Conservation (phyloP, 2,329 filamentous ascomycete species). For the Fusarium humuli region DNA sequence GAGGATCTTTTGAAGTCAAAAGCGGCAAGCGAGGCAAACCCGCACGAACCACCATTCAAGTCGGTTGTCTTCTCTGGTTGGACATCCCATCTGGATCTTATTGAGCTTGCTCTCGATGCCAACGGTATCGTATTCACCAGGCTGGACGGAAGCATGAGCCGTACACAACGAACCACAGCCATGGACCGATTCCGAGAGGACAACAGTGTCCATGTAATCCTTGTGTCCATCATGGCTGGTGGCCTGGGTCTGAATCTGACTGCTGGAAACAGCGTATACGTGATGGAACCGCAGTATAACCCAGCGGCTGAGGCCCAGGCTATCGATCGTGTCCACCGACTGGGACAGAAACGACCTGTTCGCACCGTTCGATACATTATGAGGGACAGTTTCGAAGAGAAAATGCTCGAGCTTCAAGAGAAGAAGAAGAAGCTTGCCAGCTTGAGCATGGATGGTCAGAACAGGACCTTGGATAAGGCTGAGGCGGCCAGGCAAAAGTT, state of each 20-base stretch:
- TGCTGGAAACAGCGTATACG: slow-evolving; percentile 85
- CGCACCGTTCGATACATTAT: slow-evolving; percentile 91
- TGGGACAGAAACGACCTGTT: slow-evolving; percentile 91
- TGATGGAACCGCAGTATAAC: slow-evolving; percentile 99
- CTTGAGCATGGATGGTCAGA: slow-evolving; percentile 79
- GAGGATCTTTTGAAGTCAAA: slow-evolving; percentile 76
- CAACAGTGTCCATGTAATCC: slow-evolving; percentile 77
- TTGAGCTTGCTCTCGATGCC: slow-evolving; percentile 80
- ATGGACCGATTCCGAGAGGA: slow-evolving; percentile 84
- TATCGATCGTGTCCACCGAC: slow-evolving; percentile 89
- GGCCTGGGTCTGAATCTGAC: slow-evolving; percentile 93
- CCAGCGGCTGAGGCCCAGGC: slow-evolving; percentile 95
- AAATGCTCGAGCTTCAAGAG: slow-evolving; percentile 87
- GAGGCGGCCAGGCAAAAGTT: slow-evolving; percentile 70
- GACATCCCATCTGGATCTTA: slow-evolving; percentile 94
- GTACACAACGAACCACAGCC: slow-evolving; percentile 77
- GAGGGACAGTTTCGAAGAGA: slow-evolving; percentile 90
- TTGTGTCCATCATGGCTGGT: slow-evolving; percentile 92
- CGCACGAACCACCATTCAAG: slow-evolving; percentile 81
- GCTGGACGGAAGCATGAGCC: slow-evolving; percentile 91
- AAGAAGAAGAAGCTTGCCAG: slow-evolving; percentile 94
- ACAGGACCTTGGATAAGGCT: slow-evolving; percentile 64
- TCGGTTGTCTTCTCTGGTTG: slow-evolving; percentile 97
- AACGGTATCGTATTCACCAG: slow-evolving; percentile 77
- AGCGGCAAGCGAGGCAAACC: slow-evolving; percentile 69